Evolutionary conservation across 495 filamentous ascomycete species (phyloP), one percentile per base, ranked within the genome.

Genomic region (Pseudomonodictys pantanalensis): DNA sequence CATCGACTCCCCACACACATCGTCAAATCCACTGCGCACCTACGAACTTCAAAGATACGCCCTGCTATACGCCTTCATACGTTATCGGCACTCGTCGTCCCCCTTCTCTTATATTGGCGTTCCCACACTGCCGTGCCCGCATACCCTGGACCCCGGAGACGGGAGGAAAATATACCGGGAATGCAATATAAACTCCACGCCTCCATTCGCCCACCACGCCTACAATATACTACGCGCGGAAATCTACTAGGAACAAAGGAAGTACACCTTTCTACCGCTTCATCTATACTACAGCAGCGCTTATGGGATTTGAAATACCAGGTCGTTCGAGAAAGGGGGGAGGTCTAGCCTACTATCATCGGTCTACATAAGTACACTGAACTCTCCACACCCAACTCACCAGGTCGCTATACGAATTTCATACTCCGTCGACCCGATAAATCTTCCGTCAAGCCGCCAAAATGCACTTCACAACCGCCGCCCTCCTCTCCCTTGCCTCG

Each of bases 111-210:
- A 15, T n/a, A 15, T 41, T 18, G 15, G 5, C 12, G 20, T 7
- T 41, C 12, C 38, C 38, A 41, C 38, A 41, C 20, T 41, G 12
- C 32, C 38, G 20, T 41, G 15, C 5, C 20, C 4, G 15, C 5
- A 38, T 25, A 48, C 26, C 53, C 47, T 43, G 60, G 60, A 39
- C 46, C 0, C 44, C 28, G 52, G 60, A 17, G n/a, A 38, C 60
- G 52, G 60, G 20, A 57, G 38, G 43, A 25, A 23, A 51, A 62
- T 56, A 51, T 56, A 56, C 60, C 60, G 52, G 53, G 52, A 25
- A 52, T 52, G 20, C 42, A 63, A 57, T 63, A 52, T 63, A 41
- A 2, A 22, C 20, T 24, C 25, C 22, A 15, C 6, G 1, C 2
- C 26, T 32, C 41, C 29, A 63, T 57, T 63, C 60, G 52, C 11